phyloP scores from a whole-genome alignment of 352 stramenopile species.

The Phytophthora crassamura region DNA sequence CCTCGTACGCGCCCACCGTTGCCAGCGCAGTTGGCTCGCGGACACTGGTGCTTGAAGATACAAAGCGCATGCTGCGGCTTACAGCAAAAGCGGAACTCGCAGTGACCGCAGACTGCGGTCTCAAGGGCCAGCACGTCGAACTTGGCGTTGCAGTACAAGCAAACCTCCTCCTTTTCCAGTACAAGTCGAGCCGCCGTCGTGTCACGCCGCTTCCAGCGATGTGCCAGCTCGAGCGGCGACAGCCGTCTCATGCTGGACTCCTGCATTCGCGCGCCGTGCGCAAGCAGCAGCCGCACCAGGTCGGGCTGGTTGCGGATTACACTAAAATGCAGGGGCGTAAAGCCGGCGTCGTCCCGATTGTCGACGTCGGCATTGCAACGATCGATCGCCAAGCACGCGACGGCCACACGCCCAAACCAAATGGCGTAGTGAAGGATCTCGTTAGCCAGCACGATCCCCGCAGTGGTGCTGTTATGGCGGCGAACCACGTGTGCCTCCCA shows the following conservation, averaged over 20 bases:
- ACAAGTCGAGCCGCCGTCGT: slow-evolving; percentile 70
- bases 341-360: slow-evolving; percentile 66
- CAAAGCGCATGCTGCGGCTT: slow-evolving; percentile 50
- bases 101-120: slow-evolving; percentile 58
- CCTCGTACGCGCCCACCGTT: slow-evolving; percentile 16
- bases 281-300: slow-evolving; percentile 70
- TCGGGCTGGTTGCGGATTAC: slow-evolving; percentile 83
- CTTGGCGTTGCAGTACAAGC: slow-evolving; percentile 80
- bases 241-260: slow-evolving; percentile 44
- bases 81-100: slow-evolving; percentile 72
- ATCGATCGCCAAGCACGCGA: slow-evolving; percentile 75
- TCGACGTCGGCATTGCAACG: slow-evolving; percentile 72
- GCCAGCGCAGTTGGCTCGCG: slow-evolving; percentile 22
- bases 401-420: slow-evolving; percentile 63
- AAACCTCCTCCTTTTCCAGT: slow-evolving; percentile 74
- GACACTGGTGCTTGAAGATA: slow-evolving; percentile 75
- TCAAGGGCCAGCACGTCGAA: slow-evolving; percentile 69
- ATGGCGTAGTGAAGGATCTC: slow-evolving; percentile 83
- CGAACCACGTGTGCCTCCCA: slow-evolving; percentile 60
- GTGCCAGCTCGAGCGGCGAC: slow-evolving; percentile 62
- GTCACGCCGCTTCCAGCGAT: slow-evolving; percentile 73
- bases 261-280: slow-evolving; percentile 50
- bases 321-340: slow-evolving; percentile 83
- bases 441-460: slow-evolving; percentile 62
- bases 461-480: slow-evolving; percentile 25